Conservation (phyloP, 2,329 filamentous ascomycete species). For the Phaeosphaeriaceae sp. region DNA sequence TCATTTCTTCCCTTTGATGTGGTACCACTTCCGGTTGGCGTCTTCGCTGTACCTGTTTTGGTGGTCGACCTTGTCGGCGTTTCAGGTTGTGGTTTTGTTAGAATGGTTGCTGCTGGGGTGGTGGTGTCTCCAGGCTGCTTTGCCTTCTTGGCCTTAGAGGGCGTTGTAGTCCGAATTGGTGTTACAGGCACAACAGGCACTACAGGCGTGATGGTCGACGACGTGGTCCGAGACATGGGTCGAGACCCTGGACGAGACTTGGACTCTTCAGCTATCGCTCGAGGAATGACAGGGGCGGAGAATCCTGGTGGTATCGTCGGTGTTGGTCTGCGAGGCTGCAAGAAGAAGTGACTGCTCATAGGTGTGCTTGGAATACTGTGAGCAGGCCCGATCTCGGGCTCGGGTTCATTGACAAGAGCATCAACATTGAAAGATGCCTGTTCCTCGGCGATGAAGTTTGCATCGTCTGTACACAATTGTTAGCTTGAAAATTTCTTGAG, state of each 20-base stretch:
- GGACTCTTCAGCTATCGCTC: conserved; percentile 29
- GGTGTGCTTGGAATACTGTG: conserved; percentile 35
- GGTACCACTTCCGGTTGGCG: conserved; percentile 16
- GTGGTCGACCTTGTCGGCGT: conserved; percentile 27
- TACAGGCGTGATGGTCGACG: conserved; percentile 41
- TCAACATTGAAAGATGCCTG: conserved; percentile 70
- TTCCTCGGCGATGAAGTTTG: conserved; percentile 63
- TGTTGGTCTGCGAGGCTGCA: conserved; percentile 51
- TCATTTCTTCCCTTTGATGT: conserved; percentile 20
- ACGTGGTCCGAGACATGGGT: conserved; percentile 40
- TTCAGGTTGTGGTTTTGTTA: conserved; percentile 13
- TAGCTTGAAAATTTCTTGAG: conserved; percentile 43
- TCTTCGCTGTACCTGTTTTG: conserved; percentile 18
- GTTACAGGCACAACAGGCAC: conserved; percentile 52
- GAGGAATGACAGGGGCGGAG: conserved; percentile 37
- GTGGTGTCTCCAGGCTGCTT: conserved; percentile 20
- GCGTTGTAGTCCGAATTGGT: conserved; percentile 38
- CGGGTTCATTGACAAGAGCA: conserved; percentile 67
- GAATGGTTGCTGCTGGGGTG: conserved; percentile 3
- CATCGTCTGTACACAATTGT: conserved; percentile 63
- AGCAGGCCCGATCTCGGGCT: conserved; percentile 37
- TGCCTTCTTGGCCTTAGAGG: conserved; percentile 34
- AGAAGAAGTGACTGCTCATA: conserved; percentile 32
- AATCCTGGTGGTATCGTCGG: conserved; percentile 56
- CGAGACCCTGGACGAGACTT: conserved; percentile 22